Base-by-base conservation (phyloP, 2,329 filamentous ascomycete genomes). In the Curvularia spicifera region DNA sequence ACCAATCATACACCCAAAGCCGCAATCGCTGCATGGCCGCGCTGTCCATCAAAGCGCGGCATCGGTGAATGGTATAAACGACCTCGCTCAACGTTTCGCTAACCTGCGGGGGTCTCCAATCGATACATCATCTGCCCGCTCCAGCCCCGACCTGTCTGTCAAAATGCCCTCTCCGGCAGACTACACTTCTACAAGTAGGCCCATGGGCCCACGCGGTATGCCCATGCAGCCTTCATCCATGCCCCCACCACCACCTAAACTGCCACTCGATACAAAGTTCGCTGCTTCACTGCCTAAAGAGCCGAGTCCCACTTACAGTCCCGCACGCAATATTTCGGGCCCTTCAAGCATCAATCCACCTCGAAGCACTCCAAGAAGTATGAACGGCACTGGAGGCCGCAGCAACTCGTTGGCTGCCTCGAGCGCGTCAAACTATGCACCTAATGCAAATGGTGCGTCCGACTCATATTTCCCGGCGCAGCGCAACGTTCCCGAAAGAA, bases 291-390 rank as follows among this genome's bases (percentile, higher is more conserved):
- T 92, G 69, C 90, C 90, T 10, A 90, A 89, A 71, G 78, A 89
- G 45, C 90, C 90, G 1, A 89, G 88, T 68, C 89, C 90, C 7
- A 90, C 91, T 4, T 93, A 93, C 70, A 92, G 87, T 67, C 90
- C 90, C n/a, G 88, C 88, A 1, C 83, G 89, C 33, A 91, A 90
- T 28, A 89, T 87, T 55, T 81, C 89, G 4, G 87, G 88, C 3
- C 86, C 84, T 24, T 87, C 88, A 59, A 83, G 85, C 24, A 84
- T 89, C 8, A 83, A 87, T 40, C 82, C 88, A 2, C 89, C 89
- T 1, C 82, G 88, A 24, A 88, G 85, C 66, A 87, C 85, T 3
- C 84, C 88, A 1, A 82, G 88, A 15, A 86, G 85, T 61, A 83
- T 88, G 69, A 88, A 87, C 50, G 85, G 83, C 7, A 79, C 77